These are phyloP conservation scores for Gossypium thurberi DNA, from an alignment of 345 rosid genomes.

Conservation along the genomic window DNA sequence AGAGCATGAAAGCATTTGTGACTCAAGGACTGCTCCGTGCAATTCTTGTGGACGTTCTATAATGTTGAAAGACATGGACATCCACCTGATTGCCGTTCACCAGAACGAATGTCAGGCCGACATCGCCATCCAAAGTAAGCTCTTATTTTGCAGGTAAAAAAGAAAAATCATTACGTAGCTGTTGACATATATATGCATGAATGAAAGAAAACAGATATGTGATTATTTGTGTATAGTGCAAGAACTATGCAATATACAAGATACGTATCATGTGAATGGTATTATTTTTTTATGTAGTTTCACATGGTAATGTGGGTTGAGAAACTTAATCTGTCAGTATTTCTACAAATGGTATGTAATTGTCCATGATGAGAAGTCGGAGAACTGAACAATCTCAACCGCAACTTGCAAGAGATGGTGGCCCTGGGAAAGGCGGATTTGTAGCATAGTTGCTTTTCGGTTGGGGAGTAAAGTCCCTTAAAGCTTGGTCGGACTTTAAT, in stretches of 20 bases:
- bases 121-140: not conserved
- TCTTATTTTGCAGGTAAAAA: not conserved
- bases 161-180: not conserved
- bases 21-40: conserved; percentile 87
- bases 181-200: not conserved
- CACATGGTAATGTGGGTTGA: too few relatives aligned
- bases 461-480: too few relatives aligned
- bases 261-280: not conserved
- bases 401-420: too few relatives aligned
- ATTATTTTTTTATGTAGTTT: not conserved
- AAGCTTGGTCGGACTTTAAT: too few relatives aligned
- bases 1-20: conserved; percentile 90
- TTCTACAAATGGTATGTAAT: too few relatives aligned
- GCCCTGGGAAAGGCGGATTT: too few relatives aligned
- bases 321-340: too few relatives aligned
- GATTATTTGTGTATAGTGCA: not conserved
- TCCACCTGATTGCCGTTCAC: conserved; percentile 85
- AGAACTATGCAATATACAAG: not conserved
- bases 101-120: conserved; percentile 34
- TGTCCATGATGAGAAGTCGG: too few relatives aligned
- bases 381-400: too few relatives aligned
- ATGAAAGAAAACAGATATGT: not conserved
- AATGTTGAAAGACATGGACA: conserved; percentile 96
- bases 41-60: conserved; percentile 89
- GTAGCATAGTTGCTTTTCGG: too few relatives aligned